phyloP scores from a whole-genome alignment of 495 filamentous ascomycete species.

The Aspergillus nanangensis region DNA sequence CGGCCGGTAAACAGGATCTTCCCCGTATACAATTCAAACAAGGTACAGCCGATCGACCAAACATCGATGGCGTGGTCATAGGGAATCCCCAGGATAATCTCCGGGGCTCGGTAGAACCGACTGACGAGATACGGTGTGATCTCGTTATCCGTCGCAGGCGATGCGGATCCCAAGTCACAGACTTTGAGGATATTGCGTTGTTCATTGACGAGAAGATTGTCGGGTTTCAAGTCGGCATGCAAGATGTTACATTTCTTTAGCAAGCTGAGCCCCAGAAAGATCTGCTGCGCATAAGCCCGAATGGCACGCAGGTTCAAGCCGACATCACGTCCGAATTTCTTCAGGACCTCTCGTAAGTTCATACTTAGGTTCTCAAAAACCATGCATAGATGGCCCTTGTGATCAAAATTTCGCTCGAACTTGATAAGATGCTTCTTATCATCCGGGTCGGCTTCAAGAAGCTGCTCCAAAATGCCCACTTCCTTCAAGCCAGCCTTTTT shows the following conservation, averaged over 20 bases:
- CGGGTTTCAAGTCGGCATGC: slow-evolving; percentile 94
- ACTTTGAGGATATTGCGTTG: slow-evolving; percentile 82
- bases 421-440: slow-evolving; percentile 91
- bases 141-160: slow-evolving; percentile 82
- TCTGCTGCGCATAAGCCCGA: slow-evolving; percentile 85
- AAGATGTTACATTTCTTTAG: slow-evolving; percentile 89
- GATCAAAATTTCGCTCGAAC: slow-evolving; percentile 81
- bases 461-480: slow-evolving; percentile 81
- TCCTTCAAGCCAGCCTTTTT: slow-evolving; percentile 92
- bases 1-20: slow-evolving; percentile 94
- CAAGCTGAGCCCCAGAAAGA: slow-evolving; percentile 81
- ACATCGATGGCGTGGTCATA: slow-evolving; percentile 94
- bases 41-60: slow-evolving; percentile 95
- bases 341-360: slow-evolving; percentile 91
- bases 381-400: slow-evolving; percentile 93
- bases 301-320: slow-evolving; percentile 86
- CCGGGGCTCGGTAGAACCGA: slow-evolving; percentile 94
- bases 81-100: slow-evolving; percentile 92
- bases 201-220: slow-evolving; percentile 93
- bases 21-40: slow-evolving; percentile 95
- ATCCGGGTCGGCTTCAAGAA: slow-evolving; percentile 77
- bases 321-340: slow-evolving; percentile 91
- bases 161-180: slow-evolving; percentile 92
- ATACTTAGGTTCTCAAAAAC: slow-evolving; percentile 93
- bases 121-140: slow-evolving; percentile 92